phyloP scores from a whole-genome alignment of 2,329 filamentous ascomycete genomes.

The Stachybotrys chlorohalonatus region DNA sequence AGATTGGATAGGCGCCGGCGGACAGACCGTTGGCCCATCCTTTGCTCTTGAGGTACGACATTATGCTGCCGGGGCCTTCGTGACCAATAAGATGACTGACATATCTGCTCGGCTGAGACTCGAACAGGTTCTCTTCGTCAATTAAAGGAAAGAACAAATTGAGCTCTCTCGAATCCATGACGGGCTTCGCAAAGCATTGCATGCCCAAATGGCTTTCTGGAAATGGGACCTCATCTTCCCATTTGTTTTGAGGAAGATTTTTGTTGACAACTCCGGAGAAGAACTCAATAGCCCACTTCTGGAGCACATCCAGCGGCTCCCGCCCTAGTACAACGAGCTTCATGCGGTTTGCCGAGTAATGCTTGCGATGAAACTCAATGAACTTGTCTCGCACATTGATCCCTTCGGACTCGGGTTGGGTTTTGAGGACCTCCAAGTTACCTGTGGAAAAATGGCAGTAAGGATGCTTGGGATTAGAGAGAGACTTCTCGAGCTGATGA shows the following conservation, averaged over 20 bases:
- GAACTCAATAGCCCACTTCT: conserved; percentile 75
- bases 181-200: conserved; percentile 80
- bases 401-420: conserved; percentile 66
- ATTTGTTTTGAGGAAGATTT: conserved; percentile 53
- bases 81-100: conserved; percentile 85
- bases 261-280: conserved; percentile 80
- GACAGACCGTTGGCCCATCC: conserved; percentile 82
- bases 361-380: conserved; percentile 79
- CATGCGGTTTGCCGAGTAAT: conserved; percentile 92
- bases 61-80: conserved; percentile 84
- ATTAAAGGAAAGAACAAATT: conserved; percentile 78
- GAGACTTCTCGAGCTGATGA: conserved; percentile 76
- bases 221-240: conserved; percentile 43
- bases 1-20: conserved; percentile 66
- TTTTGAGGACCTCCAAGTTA: conserved; percentile 78
- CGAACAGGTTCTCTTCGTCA: conserved; percentile 72
- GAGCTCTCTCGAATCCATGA: conserved; percentile 76
- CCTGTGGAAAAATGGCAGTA: conserved; percentile 90
- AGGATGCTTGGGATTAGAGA: conserved; percentile 82
- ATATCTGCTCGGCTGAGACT: conserved; percentile 76
- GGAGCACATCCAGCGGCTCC: conserved; percentile 71
- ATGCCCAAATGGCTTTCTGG: conserved; percentile 43
- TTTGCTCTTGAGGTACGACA: conserved; percentile 81
- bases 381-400: conserved; percentile 85
- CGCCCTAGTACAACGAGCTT: conserved; percentile 81